Percentiles rank a stretch among this genome's conserved stretches.
Conservation (phyloP, 2,329 filamentous ascomycete species). For the Cryphonectria carpinicola region DNA sequence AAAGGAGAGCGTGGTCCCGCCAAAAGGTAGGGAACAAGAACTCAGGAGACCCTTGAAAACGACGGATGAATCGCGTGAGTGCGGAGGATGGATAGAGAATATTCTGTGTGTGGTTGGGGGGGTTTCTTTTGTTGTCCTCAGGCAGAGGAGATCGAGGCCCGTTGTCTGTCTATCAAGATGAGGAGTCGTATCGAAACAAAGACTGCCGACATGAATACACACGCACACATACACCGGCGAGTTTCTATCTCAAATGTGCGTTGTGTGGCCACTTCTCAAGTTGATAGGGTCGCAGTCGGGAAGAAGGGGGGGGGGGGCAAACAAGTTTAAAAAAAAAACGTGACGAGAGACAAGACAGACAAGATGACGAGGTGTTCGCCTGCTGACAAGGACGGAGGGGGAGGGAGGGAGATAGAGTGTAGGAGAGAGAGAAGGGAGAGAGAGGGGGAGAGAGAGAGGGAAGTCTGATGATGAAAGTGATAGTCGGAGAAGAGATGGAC, state of each 20-base stretch:
- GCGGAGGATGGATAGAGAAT: neutral
- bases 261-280: conserved; percentile 17
- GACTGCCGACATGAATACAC: neutral
- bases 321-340: conserved; percentile 33
- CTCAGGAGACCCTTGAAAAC: conserved; percentile 23
- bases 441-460: conserved; percentile 15
- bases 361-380: conserved; percentile 27
- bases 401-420: neutral
- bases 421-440: conserved; percentile 13
- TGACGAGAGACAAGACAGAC: conserved; percentile 35
- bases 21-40: conserved; percentile 21
- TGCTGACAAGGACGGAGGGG: conserved; percentile 17
- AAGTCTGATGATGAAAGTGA: conserved; percentile 17
- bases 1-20: conserved; percentile 22
- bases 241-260: conserved; percentile 22
- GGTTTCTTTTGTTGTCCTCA: neutral
- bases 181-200: conserved; percentile 10
- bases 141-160: neutral
- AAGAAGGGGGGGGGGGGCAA: conserved; percentile 14
- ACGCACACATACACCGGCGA: conserved; percentile 4
- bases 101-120: neutral
- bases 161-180: neutral
- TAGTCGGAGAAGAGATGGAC: conserved; percentile 10
- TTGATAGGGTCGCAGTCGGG: conserved; percentile 39
- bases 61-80: neutral